Base-by-base conservation (phyloP, 768 basidiomycete genomes). In the Amanita molliuscula region DNA sequence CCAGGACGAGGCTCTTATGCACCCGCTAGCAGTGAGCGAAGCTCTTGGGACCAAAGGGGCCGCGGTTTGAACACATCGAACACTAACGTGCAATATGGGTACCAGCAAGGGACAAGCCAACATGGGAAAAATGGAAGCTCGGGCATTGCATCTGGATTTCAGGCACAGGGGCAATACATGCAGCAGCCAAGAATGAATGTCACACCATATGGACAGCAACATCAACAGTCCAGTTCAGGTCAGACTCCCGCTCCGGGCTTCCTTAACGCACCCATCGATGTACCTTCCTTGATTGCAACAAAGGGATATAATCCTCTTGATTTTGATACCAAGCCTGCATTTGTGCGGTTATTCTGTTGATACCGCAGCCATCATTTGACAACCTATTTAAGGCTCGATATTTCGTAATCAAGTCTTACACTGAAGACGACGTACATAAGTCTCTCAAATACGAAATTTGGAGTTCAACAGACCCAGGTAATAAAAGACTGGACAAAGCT, bases 401-500 rank as follows among this genome's bases (percentile, higher is more conserved):
- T 69, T 97, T 97, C 61, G 95, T 98, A 28, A 98, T 99, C 75
- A 99, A 99, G 65, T 95, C 91, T 0, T 99, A 94, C 67, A 98
- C 96, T 1, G 95, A 98, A 65, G 96, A 97, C 60, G 95, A 99
- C 61, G 95, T 99, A 1, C 95, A 98, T 70, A 99, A 99, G 65
- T 94, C 90, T 13, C 76, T 96, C 59, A 95, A 95, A 60, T 94
- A 95, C 57, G 93, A 95, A 65, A 96, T 97, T 44, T 96, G 94
- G 94, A 91, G 90, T 53, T 95, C 92, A 7, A 96, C 94, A 0
- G 91, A 93, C 62, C 88, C 92, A 1, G 96, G 96, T 2, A 99
- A 99, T 62, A 96, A 98, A 69, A 76, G 96, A 31, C 80, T 99
- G 13, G 95, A 99, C 64, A 90, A 91, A 63, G 96, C 95, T 0